These are phyloP conservation scores for Pythium phragmiticola DNA, from an alignment of 352 stramenopile species.

Conservation along the genomic window DNA sequence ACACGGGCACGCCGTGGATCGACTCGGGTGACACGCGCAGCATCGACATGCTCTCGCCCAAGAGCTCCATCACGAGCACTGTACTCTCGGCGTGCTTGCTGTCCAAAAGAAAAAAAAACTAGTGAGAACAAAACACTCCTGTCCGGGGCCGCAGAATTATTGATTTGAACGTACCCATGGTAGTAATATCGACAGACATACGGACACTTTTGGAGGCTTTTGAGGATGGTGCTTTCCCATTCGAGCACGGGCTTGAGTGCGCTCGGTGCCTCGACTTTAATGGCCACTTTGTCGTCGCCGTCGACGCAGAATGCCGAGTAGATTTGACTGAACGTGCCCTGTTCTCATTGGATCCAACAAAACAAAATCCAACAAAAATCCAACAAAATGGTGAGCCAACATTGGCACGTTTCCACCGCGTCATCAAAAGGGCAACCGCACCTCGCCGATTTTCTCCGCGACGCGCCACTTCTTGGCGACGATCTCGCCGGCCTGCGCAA, in stretches of 20 bases:
- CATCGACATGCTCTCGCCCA: slow-evolving; percentile 89
- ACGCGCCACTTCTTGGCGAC: slow-evolving; percentile 83
- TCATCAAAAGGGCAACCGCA: slow-evolving; percentile 16
- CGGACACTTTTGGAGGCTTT: slow-evolving; percentile 79
- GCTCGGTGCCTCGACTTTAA: slow-evolving; percentile 86
- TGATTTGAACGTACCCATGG: slow-evolving; percentile 41
- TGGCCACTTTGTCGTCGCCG: slow-evolving; percentile 68
- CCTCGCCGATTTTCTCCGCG: slow-evolving; percentile 87
- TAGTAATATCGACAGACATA: slow-evolving; percentile 86
- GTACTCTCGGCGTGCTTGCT: slow-evolving; percentile 84
- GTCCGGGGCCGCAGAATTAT: too few species aligned
- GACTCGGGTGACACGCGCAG: slow-evolving; percentile 75
- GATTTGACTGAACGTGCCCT: slow-evolving; percentile 89
- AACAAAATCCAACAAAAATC: neutral
- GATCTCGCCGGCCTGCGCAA: slow-evolving; percentile 70
- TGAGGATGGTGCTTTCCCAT: slow-evolving; percentile 87
- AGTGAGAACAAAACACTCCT: neutral
- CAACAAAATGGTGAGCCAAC: neutral
- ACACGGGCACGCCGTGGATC: slow-evolving; percentile 72
- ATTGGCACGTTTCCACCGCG: too few species aligned
- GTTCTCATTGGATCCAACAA: neutral
- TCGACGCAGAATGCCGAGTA: slow-evolving; percentile 84
- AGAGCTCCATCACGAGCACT: slow-evolving; percentile 86
- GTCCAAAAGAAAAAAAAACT: neutral
- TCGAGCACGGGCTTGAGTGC: slow-evolving; percentile 86